Conservation (phyloP, 441 rosid species). For the Corymbia citriodora region DNA sequence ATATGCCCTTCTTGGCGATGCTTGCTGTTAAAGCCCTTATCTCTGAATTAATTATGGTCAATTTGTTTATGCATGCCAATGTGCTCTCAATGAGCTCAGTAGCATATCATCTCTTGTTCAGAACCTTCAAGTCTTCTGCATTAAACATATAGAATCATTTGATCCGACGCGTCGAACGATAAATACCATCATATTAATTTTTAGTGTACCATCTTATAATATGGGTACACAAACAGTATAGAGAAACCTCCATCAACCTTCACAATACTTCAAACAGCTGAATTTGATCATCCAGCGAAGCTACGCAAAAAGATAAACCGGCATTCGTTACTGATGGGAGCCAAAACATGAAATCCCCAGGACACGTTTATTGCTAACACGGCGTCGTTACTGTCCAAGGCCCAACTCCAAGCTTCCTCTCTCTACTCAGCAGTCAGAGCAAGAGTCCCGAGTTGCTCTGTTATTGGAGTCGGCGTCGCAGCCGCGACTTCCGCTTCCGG, state of each 20-base stretch:
- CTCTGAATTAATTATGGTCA: neutral
- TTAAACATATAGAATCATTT: neutral
- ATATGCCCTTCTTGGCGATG: neutral
- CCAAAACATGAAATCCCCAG: neutral
- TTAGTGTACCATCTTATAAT: neutral
- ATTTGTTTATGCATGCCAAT: accelerated
- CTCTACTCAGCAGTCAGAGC: neutral
- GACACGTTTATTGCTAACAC: neutral
- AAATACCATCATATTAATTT: neutral
- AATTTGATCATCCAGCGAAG: neutral
- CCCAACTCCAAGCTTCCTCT: neutral
- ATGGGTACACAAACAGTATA: neutral
- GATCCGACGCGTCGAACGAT: neutral
- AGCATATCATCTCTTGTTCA: neutral
- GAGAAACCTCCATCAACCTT: neutral
- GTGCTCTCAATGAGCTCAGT: neutral
- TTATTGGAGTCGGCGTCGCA: neutral
- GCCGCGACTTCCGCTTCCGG: neutral
- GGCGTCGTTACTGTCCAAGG: neutral
- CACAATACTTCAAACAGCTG: neutral
- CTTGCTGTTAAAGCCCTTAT: neutral
- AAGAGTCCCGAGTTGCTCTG: neutral
- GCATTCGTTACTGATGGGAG: neutral
- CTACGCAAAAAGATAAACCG: neutral
- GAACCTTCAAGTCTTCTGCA: neutral